Evolutionary conservation across 768 basidiomycete genomes (phyloP).

Genomic region (Amanita molliuscula): DNA sequence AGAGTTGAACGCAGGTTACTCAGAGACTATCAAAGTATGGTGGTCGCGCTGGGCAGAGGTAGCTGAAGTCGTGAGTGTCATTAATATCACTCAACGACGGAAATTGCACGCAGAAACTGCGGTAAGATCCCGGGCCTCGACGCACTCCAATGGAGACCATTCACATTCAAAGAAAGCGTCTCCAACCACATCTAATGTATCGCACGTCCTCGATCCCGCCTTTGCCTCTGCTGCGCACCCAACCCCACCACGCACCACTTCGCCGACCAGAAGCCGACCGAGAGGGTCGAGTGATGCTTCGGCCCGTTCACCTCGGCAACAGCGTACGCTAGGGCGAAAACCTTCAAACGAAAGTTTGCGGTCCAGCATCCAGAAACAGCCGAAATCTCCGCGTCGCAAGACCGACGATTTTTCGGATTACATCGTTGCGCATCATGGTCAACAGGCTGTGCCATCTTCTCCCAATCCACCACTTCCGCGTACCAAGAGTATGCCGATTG

Average conservation of each 20-base stretch:
- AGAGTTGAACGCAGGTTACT: conserved; percentile 53
- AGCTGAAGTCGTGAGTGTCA: conserved; percentile 29
- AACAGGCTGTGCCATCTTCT: background rate
- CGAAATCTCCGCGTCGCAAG: conserved; percentile 10
- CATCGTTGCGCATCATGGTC: background rate
- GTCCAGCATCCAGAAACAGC: conserved; percentile 14
- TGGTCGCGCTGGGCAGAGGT: conserved; percentile 58
- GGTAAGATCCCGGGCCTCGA: conserved; percentile 1
- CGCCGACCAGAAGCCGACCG: conserved; percentile 14
- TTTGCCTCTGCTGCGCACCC: background rate
- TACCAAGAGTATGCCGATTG: conserved; percentile 36
- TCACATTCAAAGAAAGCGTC: conserved; percentile 4
- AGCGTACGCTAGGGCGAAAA: conserved; percentile 10
- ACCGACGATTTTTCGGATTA: conserved; percentile 6
- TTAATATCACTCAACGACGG: conserved; percentile 6
- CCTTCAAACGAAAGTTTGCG: conserved; percentile 15
- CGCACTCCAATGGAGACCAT: conserved; percentile 12
- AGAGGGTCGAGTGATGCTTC: conserved; percentile 18
- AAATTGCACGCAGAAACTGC: conserved; percentile 7
- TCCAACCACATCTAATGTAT: conserved; percentile 5
- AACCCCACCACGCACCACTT: background rate
- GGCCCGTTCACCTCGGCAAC: conserved; percentile 1
- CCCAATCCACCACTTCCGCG: conserved; percentile 20
- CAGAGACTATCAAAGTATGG: conserved; percentile 70
- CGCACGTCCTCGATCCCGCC: conserved; percentile 17